Conservation (phyloP, 208 protist species). For the Trypanosoma mega region DNA sequence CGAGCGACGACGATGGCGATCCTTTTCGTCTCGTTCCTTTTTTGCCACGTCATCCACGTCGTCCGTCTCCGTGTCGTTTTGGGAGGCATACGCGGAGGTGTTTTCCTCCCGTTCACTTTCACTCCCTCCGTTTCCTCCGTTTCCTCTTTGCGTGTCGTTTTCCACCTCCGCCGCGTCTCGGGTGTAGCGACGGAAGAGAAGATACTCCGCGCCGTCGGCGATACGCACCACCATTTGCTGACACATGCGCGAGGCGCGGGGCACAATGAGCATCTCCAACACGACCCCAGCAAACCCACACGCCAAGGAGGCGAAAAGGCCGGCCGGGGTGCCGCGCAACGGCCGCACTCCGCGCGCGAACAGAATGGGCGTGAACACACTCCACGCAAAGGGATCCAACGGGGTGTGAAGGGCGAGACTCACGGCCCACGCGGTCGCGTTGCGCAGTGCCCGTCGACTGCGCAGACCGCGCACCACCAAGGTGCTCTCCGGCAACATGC, state of each 20-base stretch:
- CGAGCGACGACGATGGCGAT: constrained; percentile 10
- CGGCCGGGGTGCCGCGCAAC: constrained; percentile 40
- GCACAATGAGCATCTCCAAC: constrained; percentile 54
- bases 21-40: neutral
- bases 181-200: constrained; percentile 71
- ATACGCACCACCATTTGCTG: constrained; percentile 67
- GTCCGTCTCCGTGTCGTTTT: neutral
- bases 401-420: constrained; percentile 55
- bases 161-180: constrained; percentile 24
- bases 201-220: constrained; percentile 68
- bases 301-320: constrained; percentile 29
- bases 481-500: constrained; percentile 61
- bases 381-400: constrained; percentile 67
- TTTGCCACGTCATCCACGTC: neutral
- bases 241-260: constrained; percentile 45
- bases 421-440: constrained; percentile 53
- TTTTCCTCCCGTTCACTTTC: constrained; percentile 8
- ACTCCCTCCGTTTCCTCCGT: constrained; percentile 21
- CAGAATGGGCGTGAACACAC: constrained; percentile 57
- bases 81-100: constrained; percentile 4
- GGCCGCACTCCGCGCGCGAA: constrained; percentile 20
- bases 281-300: constrained; percentile 36
- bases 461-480: constrained; percentile 69
- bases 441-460: constrained; percentile 51
- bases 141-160: constrained; percentile 34